Evolutionary conservation across 768 basidiomycete species (phyloP), one percentile per base, ranked within the genome.

Genomic region (Lactarius vividus): DNA sequence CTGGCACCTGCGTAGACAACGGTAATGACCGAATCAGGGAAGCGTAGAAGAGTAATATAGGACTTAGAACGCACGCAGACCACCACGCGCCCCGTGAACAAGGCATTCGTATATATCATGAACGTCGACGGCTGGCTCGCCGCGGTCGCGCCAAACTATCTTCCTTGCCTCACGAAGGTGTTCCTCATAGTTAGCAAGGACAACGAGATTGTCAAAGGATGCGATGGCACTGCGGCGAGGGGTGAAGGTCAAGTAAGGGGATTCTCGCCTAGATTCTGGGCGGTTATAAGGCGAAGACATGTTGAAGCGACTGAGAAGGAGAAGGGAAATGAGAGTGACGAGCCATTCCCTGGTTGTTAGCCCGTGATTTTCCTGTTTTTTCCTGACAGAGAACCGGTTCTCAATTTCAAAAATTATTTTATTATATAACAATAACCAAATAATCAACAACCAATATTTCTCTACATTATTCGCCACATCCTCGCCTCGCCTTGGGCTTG

Each of bases 201-300:
- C 89, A 26, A 92, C 88, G 9, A 95, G 79, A 72, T 91, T 92
- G 73, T 94, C 91, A 70, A 94, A 94, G 0, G 90, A 92, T 10
- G 84, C 82, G 78, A 89, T 85, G 4, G 88, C 84, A 15, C 29
- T 53, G 40, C 80, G 78, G 56, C 77, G 80, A 0, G 86, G 86
- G 0, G 83, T 80, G 69, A 87, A 80, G 7, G 79, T 77, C 61
- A 84, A 80, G 69, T 83, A 79, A 4, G 81, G 76, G 6, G 75
- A 72, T 23, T 68, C 59, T 20, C 76, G 73, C 23, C 49, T 62
- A 33, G 60, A 13, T 52, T 52, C 65, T 15, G 65, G 60, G n/a
- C 65, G 65, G 59, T n/a, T 4, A 20, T 61, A 31, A 26, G 60
- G 16, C 3, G 55, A 13, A 3, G 65, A 33, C 65, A 66, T 66